These are phyloP conservation scores for Fusarium oxysporum DNA, from an alignment of 2,329 filamentous ascomycete species.

Conservation along the genomic window DNA sequence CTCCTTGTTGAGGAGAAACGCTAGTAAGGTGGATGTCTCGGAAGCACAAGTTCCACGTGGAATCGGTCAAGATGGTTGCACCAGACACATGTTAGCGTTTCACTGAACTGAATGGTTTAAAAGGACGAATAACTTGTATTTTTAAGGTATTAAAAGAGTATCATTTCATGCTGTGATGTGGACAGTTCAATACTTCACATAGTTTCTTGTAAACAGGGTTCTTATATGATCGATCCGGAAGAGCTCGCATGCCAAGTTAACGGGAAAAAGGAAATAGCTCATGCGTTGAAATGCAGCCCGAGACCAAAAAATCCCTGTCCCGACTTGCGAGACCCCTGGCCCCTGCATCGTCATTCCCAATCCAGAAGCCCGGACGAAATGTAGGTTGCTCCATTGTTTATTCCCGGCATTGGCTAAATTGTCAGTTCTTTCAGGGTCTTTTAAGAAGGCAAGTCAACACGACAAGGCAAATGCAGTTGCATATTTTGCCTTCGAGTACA, in stretches of 20 bases:
- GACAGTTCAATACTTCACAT: no score
- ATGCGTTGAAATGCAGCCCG: not conserved
- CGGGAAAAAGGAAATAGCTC: not conserved
- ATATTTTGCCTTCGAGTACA: not conserved
- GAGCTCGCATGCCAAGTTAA: not conserved
- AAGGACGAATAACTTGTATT: not conserved
- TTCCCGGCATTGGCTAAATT: conserved; percentile 24
- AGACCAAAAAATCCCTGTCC: conserved; percentile 8
- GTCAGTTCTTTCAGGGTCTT: conserved; percentile 3
- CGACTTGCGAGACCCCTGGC: conserved; percentile 15
- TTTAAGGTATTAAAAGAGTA: no score
- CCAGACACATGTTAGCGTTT: conserved; percentile 8
- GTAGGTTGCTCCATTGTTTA: conserved; percentile 20
- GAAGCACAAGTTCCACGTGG: conserved; percentile 34
- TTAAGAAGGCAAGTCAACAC: not conserved
- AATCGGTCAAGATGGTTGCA: conserved; percentile 29
- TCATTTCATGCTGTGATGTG: not conserved
- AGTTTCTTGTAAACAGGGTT: not conserved
- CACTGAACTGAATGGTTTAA: not conserved
- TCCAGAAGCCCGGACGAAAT: conserved; percentile 15
- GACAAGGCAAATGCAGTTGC: not conserved
- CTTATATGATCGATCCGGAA: not conserved
- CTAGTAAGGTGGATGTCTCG: conserved; percentile 18
- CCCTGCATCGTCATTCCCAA: conserved; percentile 8
- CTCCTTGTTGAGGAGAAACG: not conserved